Conservation (phyloP, 2,329 filamentous ascomycete genomes). For the Fusarium falciforme region DNA sequence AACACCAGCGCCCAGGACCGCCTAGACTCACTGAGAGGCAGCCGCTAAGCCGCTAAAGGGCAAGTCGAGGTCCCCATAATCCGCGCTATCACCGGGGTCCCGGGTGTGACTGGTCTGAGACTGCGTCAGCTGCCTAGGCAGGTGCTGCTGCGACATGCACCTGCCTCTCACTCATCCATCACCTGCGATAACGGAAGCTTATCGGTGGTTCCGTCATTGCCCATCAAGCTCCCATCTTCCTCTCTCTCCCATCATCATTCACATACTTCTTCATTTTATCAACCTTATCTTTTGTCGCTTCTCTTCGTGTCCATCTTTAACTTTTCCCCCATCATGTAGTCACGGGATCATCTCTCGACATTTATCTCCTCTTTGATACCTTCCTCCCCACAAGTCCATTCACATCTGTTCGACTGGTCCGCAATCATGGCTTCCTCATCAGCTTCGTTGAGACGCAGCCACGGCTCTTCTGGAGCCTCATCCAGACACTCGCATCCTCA, state of each 20-base stretch:
- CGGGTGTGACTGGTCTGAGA: constrained; percentile 7
- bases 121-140: constrained; percentile 31
- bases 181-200: constrained; percentile 38
- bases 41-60: background rate
- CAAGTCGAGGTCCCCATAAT: constrained; percentile 14
- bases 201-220: constrained; percentile 36
- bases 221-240: constrained; percentile 32
- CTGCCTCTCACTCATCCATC: background rate
- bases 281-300: constrained; percentile 6
- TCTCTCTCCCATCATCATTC: constrained; percentile 14
- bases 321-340: constrained; percentile 38
- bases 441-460: constrained; percentile 51
- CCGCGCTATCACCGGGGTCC: constrained; percentile 15
- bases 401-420: background rate
- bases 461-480: constrained; percentile 51
- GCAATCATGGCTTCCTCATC: constrained; percentile 52
- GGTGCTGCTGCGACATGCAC: constrained; percentile 4
- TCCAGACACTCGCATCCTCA: constrained; percentile 46
- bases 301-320: constrained; percentile 7
- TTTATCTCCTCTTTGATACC: background rate
- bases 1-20: background rate
- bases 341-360: constrained; percentile 15
- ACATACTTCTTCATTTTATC: constrained; percentile 6
- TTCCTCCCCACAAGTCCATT: background rate
- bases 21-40: constrained; percentile 4